Percentiles rank a stretch among this genome's conserved stretches.
phyloP scores from a whole-genome alignment of 2,329 filamentous ascomycete genomes.

The Aspergillus sp. region DNA sequence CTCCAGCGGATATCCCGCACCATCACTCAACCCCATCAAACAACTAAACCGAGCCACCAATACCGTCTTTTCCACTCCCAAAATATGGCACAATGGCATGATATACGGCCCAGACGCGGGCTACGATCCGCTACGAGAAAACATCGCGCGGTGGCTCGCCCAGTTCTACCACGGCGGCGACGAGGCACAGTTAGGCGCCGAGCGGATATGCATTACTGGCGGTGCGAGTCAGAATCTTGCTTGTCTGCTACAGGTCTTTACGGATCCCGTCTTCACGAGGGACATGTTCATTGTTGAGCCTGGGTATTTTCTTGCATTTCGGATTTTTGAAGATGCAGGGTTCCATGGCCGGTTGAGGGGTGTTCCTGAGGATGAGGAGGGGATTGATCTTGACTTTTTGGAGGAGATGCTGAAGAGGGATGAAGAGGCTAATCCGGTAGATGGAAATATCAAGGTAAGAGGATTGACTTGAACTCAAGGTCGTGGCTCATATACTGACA shows the following conservation, averaged over 20 bases:
- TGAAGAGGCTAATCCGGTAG: constrained; percentile 36
- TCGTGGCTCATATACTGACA: no score
- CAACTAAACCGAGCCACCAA: neutral
- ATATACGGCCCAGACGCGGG: constrained; percentile 79
- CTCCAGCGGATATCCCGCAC: neutral
- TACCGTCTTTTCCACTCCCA: neutral
- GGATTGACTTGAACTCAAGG: no score
- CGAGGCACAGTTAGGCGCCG: constrained; percentile 43
- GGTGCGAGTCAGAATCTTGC: constrained; percentile 83
- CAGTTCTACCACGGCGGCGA: constrained; percentile 55
- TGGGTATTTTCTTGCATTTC: constrained; percentile 78
- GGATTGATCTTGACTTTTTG: constrained; percentile 67
- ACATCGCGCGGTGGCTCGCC: constrained; percentile 70
- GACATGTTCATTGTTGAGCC: constrained; percentile 80
- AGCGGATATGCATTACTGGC: constrained; percentile 76
- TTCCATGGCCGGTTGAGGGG: constrained; percentile 67
- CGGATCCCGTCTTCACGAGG: constrained; percentile 72
- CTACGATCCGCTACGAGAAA: constrained; percentile 65
- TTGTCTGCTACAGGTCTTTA: constrained; percentile 73
- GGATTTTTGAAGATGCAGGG: constrained; percentile 80
- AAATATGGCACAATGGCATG: constrained; percentile 35
- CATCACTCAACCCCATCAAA: neutral
- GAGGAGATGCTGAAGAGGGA: constrained; percentile 50
- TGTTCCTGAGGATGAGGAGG: constrained; percentile 75
- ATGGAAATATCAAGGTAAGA: no score